phyloP scores from a whole-genome alignment of 2,329 filamentous ascomycete genomes.

The Fusarium sp. region DNA sequence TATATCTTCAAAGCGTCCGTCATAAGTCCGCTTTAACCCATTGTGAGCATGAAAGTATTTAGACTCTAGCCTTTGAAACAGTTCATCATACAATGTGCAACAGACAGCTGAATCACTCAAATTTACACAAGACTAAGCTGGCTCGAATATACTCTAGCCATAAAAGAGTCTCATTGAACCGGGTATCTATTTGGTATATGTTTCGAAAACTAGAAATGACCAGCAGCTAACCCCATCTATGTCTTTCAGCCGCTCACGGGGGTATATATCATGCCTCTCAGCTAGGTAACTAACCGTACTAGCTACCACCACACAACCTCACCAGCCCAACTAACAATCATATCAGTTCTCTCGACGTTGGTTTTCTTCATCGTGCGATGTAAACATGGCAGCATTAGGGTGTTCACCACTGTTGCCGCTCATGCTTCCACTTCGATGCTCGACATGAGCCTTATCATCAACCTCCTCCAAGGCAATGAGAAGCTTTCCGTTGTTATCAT shows the following conservation, averaged over 20 bases:
- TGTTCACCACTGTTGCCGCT: conserved; percentile 44
- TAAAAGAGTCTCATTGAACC: conserved; percentile 13
- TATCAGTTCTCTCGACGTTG: conserved; percentile 44
- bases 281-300: too few relatives aligned
- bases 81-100: conserved; percentile 12
- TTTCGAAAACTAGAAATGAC: conserved; percentile 10
- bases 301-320: not conserved
- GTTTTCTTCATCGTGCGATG: conserved; percentile 53
- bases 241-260: conserved; percentile 1
- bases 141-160: not conserved
- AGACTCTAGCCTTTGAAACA: conserved; percentile 3
- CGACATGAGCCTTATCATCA: conserved; percentile 54
- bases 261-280: conserved; percentile 14
- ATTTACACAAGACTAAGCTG: conserved; percentile 2
- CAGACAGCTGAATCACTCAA: conserved; percentile 4
- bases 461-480: conserved; percentile 62
- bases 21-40: not conserved
- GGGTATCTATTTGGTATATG: conserved; percentile 33
- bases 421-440: conserved; percentile 49
- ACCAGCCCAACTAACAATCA: not conserved
- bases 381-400: conserved; percentile 49
- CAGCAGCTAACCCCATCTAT: not conserved
- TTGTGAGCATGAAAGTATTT: not conserved
- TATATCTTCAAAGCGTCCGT: not conserved
- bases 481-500: conserved; percentile 71